Base-by-base conservation (phyloP, 148 eudicot genomes). In the Euryodendron excelsum region DNA sequence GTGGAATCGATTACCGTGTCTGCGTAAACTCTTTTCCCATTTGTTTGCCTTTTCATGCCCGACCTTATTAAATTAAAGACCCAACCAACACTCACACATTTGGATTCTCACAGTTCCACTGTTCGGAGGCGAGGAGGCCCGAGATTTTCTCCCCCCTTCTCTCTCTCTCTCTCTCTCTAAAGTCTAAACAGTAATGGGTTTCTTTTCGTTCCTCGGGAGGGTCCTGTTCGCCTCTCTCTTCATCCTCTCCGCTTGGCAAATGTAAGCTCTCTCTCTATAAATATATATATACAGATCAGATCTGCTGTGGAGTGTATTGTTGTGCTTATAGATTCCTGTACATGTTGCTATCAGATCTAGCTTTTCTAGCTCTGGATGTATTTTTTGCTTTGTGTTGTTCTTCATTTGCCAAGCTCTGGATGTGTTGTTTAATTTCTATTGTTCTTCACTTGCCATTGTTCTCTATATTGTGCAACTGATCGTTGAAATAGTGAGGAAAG, bases 231-330 rank as follows among this genome's bases (percentile, higher is more conserved):
- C 90, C 31, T 89, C 90, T 31, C 47, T 89, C 58, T 89, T 89
- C 90, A 89, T 89, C 87, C 85, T 89, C 30, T 89, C 92, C 45
- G 92, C 92, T 82, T 87, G 90, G 90, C 89, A 89, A 84, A 84
- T 80, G 90, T 79, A 66, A 47, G 56, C 63, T 66, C 66, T 74
- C 60, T 20, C 50, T 71, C 34, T 17, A 20, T 39, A 23, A 72
- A 18, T 73, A 11, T 33, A 0, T 69, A 31, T 55, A 3, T 41
- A 41, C 61, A 47, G 12, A n/a, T n/a, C 17, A 50, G 2, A 6
- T 69, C 55, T 73, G 56, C 33, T 30, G 37, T 41, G 10, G 6
- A 9, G 20, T 61, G 39, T 65, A 23, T 59, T 25, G n/a, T 2
- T 25, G 9, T 25, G 31, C 0, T 3, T 15, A 17, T 56, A 5